phyloP scores from a whole-genome alignment of 1,284 basidiomycete genomes.

The Moesziomyces aphidis region DNA sequence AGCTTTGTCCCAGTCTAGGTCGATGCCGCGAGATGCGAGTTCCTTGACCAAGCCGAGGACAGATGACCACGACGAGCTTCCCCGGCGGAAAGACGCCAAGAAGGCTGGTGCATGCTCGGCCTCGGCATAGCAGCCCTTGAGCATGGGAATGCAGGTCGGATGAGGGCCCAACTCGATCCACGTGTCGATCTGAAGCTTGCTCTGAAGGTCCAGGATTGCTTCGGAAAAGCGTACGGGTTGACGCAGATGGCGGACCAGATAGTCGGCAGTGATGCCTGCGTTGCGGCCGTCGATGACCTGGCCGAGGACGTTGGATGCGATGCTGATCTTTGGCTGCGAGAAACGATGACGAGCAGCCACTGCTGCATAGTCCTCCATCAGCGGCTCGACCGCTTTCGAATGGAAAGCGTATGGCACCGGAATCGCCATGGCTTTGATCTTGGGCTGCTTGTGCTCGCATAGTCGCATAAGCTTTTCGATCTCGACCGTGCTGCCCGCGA shows the following conservation, averaged over 20 bases:
- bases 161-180: conserved; percentile 52
- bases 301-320: conserved; percentile 43
- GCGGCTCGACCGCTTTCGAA: conserved; percentile 32
- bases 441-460: conserved; percentile 26
- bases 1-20: conserved; percentile 27
- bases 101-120: conserved; percentile 14
- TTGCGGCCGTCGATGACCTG: conserved; percentile 3
- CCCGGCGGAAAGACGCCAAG: conserved; percentile 33
- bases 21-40: conserved; percentile 26
- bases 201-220: conserved; percentile 22
- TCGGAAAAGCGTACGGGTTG: conserved; percentile 40
- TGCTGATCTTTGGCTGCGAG: conserved; percentile 13
- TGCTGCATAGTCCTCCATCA: conserved; percentile 14
- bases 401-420: conserved; percentile 54
- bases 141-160: conserved; percentile 43
- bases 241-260: conserved; percentile 36
- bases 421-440: conserved; percentile 46
- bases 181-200: conserved; percentile 7
- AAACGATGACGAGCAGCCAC: conserved; percentile 10
- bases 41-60: conserved; percentile 26
- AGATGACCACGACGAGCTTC: conserved; percentile 34
- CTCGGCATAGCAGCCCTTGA: conserved; percentile 40
- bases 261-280: conserved; percentile 9
- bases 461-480: conserved; percentile 23
- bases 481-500: conserved; percentile 32